Evolutionary conservation across 352 stramenopile species (phyloP), one percentile per base, ranked within the genome.

Genomic region (Globisporangium okanoganense): DNA sequence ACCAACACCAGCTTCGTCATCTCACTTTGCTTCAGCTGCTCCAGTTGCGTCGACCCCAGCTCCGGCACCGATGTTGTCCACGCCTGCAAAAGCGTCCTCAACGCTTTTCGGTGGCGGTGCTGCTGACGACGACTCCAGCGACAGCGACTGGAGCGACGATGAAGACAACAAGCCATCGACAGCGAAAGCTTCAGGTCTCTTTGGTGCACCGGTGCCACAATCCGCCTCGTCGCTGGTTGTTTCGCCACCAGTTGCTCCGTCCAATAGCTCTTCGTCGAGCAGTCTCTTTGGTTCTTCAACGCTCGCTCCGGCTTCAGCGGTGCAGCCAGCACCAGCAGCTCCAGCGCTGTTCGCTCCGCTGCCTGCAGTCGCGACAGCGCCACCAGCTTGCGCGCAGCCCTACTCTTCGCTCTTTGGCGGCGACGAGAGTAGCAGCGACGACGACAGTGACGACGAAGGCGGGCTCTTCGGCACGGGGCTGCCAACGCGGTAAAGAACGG

Each of bases 381-480:
- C 56, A 16, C 65, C 67, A 10, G 69, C 33, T 13, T 51, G 66
- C 18, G 54, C 61, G 36, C 55, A 70, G 54, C 71, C 74, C 36
- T 88, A 86, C 63, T 75, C 55, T 16, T 91, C 81, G 33, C 69
- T 94, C 4, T 94, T 94, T 59, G 72, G 71, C 16, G 77, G 61
- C 14, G 80, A 72, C 55, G 80, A 78, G 65, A 81, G 68, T 43
- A 83, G 73, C 67, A 75, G 78, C 57, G 82, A 72, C 61, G 82
- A 78, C 51, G 85, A 94, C 66, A 90, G 79, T 52, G 85, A 94
- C 35, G 83, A 90, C 52, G 79, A 85, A 71, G 78, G 79, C 25
- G 82, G 83, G 5, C 72, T 95, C 29, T 93, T 95, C 66, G 83
- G 83, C 62, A 91, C 82, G 3, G 78, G 82, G 10, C 64, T 91